A percentile compares a stretch with the other conserved stretches of the same genome.
phyloP scores from a whole-genome alignment of 2,329 filamentous ascomycete genomes.

The Penicillium sp. region DNA sequence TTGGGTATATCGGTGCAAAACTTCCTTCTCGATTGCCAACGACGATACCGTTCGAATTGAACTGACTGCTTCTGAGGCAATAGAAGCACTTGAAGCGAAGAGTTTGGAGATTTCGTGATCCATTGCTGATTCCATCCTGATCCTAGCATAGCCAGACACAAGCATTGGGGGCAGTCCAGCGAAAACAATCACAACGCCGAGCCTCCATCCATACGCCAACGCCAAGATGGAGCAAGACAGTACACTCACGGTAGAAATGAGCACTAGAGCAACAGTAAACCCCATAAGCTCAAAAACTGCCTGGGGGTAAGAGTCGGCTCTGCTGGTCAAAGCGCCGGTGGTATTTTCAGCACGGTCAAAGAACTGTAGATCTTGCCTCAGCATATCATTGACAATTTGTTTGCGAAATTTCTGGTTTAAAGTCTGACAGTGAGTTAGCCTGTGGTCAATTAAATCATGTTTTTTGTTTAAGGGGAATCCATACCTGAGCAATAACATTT shows the following conservation, averaged over 20 bases:
- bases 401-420: constrained; percentile 21
- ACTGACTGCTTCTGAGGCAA: constrained; percentile 73
- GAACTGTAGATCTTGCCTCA: constrained; percentile 49
- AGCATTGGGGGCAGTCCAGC: constrained; percentile 54
- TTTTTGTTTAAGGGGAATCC: not conserved
- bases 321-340: constrained; percentile 48
- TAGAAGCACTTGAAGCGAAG: constrained; percentile 49
- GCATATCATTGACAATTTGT: constrained; percentile 21
- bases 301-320: constrained; percentile 42
- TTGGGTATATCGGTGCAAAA: constrained; percentile 35
- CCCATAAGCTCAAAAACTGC: constrained; percentile 50
- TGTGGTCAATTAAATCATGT: no score
- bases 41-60: constrained; percentile 74
- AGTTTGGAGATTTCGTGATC: constrained; percentile 22
- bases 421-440: constrained; percentile 32
- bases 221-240: constrained; percentile 52
- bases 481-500: constrained; percentile 33
- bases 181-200: constrained; percentile 54
- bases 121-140: constrained; percentile 49
- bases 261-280: constrained; percentile 53
- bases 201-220: constrained; percentile 55
- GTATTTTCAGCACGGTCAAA: constrained; percentile 53
- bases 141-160: constrained; percentile 51
- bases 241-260: constrained; percentile 54
- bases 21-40: constrained; percentile 66